Evolutionary conservation across 192 early-diverging fungal species (phyloP).

Genomic region (Coemansia aciculifera): DNA sequence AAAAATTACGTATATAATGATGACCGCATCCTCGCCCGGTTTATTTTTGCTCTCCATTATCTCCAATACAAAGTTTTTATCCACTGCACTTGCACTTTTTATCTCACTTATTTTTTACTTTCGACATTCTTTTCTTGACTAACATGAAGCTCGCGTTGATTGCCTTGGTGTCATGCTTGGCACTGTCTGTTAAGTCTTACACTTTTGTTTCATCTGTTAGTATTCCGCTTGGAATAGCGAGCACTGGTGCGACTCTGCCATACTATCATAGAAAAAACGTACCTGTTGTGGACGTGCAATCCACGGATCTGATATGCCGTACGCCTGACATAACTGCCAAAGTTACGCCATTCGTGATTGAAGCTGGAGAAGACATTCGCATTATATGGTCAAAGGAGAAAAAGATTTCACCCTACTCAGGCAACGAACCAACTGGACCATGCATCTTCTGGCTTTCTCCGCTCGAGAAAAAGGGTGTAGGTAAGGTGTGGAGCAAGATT

Average conservation of each 20-base stretch:
- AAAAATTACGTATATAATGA: neutral
- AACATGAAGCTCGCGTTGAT: slow-evolving; percentile 1
- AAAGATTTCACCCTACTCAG: neutral
- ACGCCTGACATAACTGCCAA: neutral
- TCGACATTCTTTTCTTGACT: neutral
- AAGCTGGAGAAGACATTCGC: neutral
- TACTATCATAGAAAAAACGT: neutral
- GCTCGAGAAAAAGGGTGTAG: neutral
- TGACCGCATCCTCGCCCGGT: neutral
- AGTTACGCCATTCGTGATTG: neutral
- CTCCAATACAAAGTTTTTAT: neutral
- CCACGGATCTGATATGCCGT: neutral
- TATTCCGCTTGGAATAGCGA: neutral
- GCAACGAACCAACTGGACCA: neutral
- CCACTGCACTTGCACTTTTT: neutral
- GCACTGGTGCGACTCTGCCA: neutral
- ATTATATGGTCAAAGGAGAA: neutral
- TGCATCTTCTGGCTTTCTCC: neutral
- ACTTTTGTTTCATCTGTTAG: neutral
- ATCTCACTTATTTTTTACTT: neutral
- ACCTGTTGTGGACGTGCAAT: neutral
- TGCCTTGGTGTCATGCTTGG: neutral
- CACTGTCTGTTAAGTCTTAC: neutral
- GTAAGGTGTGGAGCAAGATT: slow-evolving; percentile 3
- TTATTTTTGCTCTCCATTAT: neutral